These are phyloP conservation scores for Boletus patriciae DNA, from an alignment of 768 basidiomycete genomes.

Conservation along the genomic window DNA sequence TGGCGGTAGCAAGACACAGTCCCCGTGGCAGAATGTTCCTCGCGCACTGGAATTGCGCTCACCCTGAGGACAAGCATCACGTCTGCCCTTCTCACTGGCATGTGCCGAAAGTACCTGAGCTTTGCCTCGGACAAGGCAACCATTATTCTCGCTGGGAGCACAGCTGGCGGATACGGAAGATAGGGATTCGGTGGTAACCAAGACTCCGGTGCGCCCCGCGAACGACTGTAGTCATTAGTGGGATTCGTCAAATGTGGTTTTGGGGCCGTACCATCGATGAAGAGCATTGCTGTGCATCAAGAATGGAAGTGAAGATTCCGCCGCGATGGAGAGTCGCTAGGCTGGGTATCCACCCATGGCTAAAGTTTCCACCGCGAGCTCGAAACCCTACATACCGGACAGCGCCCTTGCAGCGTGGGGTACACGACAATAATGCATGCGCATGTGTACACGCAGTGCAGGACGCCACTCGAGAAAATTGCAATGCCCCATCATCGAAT, in stretches of 20 bases:
- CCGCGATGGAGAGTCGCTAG: constrained; percentile 64
- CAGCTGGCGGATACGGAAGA: constrained; percentile 70
- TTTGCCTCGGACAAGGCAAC: constrained; percentile 46
- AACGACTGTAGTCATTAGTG: background rate
- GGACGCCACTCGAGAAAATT: constrained; percentile 69
- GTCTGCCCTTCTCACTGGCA: constrained; percentile 62
- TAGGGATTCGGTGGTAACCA: constrained; percentile 58
- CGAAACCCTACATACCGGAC: constrained; percentile 48
- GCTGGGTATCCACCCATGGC: constrained; percentile 67
- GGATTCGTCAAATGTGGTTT: background rate
- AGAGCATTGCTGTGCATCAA: constrained; percentile 48
- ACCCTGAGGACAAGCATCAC: constrained; percentile 64
- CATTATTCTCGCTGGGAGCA: constrained; percentile 66
- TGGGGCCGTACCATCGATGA: background rate
- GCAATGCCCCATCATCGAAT: constrained; percentile 57
- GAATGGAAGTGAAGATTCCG: constrained; percentile 75
- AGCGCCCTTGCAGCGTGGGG: constrained; percentile 65
- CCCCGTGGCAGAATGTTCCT: constrained; percentile 57
- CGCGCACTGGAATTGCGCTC: constrained; percentile 58
- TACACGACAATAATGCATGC: background rate
- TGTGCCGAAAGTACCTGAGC: constrained; percentile 48
- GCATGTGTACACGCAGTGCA: constrained; percentile 20
- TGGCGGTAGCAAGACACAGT: constrained; percentile 41
- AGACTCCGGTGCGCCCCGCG: constrained; percentile 48
- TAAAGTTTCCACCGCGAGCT: constrained; percentile 48